Conservation (phyloP, 2,329 filamentous ascomycete genomes). For the Dryadomyces quercivorus region DNA sequence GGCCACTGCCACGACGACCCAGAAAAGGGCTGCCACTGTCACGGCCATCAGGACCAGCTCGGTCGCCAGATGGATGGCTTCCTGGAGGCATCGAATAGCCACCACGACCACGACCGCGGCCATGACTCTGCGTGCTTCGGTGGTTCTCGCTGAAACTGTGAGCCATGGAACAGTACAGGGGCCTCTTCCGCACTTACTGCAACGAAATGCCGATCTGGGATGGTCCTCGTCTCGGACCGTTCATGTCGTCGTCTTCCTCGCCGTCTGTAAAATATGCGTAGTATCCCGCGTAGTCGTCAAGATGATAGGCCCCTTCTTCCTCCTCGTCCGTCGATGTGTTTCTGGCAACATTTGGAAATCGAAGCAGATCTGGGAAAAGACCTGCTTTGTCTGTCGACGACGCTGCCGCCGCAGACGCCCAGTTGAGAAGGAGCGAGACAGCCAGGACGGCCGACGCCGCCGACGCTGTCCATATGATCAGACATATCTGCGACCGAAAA, state of each 20-base stretch:
- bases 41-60: slow-evolving; percentile 4
- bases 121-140: not conserved
- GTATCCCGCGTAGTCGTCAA: not conserved
- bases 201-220: not conserved
- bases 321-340: not conserved
- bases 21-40: slow-evolving; percentile 4
- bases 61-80: not conserved
- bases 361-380: not conserved
- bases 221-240: not conserved
- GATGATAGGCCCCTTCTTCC: not conserved
- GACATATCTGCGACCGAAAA: not conserved
- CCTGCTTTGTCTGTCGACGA: not conserved
- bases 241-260: slow-evolving; percentile 2
- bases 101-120: not conserved
- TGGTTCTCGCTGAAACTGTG: not conserved
- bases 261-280: not conserved
- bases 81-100: not conserved
- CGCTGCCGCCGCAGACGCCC: not conserved
- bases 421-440: not conserved
- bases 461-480: not conserved
- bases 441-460: too few species aligned
- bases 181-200: not conserved
- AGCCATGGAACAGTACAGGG: not conserved
- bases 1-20: slow-evolving; percentile 1
- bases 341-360: too few species aligned